A percentile compares a stretch with the other conserved stretches of the same genome.
Evolutionary conservation across 441 rosid species (phyloP).

Genomic region (Viola pubescens): DNA sequence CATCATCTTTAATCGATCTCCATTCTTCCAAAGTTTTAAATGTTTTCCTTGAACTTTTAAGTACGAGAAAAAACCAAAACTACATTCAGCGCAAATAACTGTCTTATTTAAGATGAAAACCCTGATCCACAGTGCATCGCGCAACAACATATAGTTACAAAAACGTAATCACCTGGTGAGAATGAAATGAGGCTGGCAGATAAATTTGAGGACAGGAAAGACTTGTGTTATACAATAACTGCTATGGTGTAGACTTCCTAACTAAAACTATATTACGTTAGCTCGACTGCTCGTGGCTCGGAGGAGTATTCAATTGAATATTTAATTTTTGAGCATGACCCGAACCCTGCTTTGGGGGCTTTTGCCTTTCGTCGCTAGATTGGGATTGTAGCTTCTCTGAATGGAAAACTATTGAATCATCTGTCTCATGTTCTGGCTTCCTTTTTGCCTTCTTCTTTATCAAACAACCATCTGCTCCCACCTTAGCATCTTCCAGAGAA

Average conservation of each 20-base stretch:
- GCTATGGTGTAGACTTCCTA: conserved; percentile 26
- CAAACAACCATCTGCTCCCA: conserved; percentile 28
- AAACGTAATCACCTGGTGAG: conserved; percentile 26
- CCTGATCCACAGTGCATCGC: conserved; percentile 8
- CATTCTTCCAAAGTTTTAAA: no score
- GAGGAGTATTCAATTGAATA: conserved; percentile 25
- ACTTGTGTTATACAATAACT: conserved; percentile 13
- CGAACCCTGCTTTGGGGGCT: conserved; percentile 29
- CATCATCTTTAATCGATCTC: no score
- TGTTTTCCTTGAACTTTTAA: no score
- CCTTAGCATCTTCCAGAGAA: conserved; percentile 43
- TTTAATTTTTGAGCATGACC: conserved; percentile 27
- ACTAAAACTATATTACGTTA: conserved; percentile 18
- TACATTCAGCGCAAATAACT: neutral
- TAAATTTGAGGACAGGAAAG: neutral
- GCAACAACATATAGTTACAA: conserved; percentile 27
- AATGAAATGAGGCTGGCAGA: conserved; percentile 16
- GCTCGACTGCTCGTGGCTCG: conserved; percentile 36
- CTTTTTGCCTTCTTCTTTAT: conserved; percentile 54
- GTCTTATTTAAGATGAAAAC: conserved; percentile 6
- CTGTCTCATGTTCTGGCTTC: conserved; percentile 47
- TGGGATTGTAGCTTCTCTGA: conserved; percentile 37
- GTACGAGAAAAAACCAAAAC: no score
- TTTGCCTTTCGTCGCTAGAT: conserved; percentile 32
- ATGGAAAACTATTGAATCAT: conserved; percentile 29